Percentiles rank a stretch among this genome's conserved stretches.
Conservation (phyloP, 176 grass and related monocot genomes). For the Oryza rufipogon region DNA sequence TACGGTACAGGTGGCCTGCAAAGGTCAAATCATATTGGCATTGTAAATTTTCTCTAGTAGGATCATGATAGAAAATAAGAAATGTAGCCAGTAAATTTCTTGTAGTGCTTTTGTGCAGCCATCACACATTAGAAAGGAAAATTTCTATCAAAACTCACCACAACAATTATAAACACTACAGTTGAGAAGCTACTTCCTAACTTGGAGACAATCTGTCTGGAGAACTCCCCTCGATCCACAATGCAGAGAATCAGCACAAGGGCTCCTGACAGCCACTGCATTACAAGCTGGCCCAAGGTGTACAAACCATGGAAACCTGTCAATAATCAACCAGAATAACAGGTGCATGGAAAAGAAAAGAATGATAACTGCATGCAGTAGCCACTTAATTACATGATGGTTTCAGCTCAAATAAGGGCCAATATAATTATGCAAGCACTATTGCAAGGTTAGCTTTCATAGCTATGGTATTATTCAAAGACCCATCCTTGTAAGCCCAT, state of each 20-base stretch:
- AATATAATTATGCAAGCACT: not conserved
- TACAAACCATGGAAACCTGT: constrained; percentile 69
- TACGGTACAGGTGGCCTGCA: constrained; percentile 83
- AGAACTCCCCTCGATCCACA: constrained; percentile 73
- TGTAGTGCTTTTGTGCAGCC: not conserved
- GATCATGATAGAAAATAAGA: not conserved
- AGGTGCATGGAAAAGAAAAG: constrained; percentile 47
- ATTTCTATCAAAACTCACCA: constrained; percentile 64
- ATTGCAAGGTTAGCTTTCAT: not conserved
- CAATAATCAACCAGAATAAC: constrained; percentile 77
- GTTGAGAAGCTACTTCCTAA: constrained; percentile 97
- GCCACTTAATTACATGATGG: constrained; percentile 1
- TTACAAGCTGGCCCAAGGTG: constrained; percentile 91
- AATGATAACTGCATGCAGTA: constrained; percentile 49
- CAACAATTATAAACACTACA: constrained; percentile 85
- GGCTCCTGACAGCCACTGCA: constrained; percentile 77
- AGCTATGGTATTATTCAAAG: not conserved
- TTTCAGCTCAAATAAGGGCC: constrained; percentile 5
- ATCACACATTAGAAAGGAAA: constrained; percentile 16
- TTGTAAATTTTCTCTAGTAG: not conserved
- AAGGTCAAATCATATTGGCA: constrained; percentile 26
- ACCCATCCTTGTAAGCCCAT: not conserved
- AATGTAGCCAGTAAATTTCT: constrained; percentile 8
- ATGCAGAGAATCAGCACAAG: constrained; percentile 92
- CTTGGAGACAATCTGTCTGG: constrained; percentile 78